Evolutionary conservation across 2,329 filamentous ascomycete genomes (phyloP).

Genomic region (Colletotrichum plurivorum): DNA sequence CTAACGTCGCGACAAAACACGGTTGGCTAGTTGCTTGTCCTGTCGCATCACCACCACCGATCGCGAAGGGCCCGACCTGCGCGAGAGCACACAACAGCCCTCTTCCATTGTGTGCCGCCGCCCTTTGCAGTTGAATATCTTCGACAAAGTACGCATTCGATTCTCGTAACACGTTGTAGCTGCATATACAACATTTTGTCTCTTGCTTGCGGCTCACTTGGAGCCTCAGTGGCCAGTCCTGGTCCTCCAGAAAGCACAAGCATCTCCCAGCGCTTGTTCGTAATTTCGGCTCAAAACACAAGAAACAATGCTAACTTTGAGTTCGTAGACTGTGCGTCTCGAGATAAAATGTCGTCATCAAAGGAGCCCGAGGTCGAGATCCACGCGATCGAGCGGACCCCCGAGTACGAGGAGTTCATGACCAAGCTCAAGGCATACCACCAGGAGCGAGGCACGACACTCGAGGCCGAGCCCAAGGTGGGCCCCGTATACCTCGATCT

Average conservation of each 20-base stretch:
- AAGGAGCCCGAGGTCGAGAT: conserved; percentile 50
- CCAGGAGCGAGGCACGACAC: conserved; percentile 81
- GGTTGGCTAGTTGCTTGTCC: conserved; percentile 25
- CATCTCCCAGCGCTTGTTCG: not conserved
- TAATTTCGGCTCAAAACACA: not conserved
- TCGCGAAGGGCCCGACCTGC: conserved; percentile 36
- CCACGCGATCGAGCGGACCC: conserved; percentile 69
- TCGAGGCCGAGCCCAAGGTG: conserved; percentile 87
- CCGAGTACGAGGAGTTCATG: conserved; percentile 86
- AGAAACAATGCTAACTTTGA: too few species aligned
- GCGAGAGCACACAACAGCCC: conserved; percentile 26
- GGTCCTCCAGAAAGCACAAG: conserved; percentile 1
- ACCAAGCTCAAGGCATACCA: conserved; percentile 81
- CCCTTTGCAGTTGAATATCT: not conserved
- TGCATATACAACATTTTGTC: not conserved
- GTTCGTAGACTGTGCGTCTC: not conserved
- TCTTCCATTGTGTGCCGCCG: conserved; percentile 7
- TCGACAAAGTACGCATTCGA: not conserved
- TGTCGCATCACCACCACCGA: conserved; percentile 35
- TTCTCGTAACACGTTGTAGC: not conserved
- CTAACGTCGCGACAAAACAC: conserved; percentile 39
- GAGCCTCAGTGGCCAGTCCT: conserved; percentile 9
- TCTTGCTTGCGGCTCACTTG: conserved; percentile 2
- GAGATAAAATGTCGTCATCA: conserved; percentile 25
- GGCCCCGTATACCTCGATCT: conserved; percentile 83